Percentiles rank a stretch among this genome's conserved stretches.
Conservation (phyloP, 495 filamentous ascomycete species). For the Halenospora varia region DNA sequence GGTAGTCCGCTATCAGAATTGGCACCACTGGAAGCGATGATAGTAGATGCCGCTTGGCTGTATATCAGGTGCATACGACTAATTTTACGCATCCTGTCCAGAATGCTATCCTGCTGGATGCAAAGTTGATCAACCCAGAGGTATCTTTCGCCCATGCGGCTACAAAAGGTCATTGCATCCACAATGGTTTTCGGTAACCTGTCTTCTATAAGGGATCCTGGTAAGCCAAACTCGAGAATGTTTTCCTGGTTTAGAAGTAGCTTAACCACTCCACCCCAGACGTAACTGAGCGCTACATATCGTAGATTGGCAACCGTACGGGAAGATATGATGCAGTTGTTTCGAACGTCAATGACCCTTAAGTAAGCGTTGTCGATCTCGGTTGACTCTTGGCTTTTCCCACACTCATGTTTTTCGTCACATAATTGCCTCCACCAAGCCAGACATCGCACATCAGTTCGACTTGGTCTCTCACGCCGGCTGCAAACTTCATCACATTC, state of each 20-base stretch:
- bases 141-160: conserved; percentile 20
- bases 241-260: not conserved
- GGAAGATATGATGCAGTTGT: not conserved
- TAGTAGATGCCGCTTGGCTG: conserved; percentile 20
- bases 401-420: too few relatives aligned
- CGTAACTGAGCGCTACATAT: not conserved
- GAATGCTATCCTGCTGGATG: conserved; percentile 9
- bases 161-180: conserved; percentile 33
- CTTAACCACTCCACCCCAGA: not conserved
- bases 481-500: too few relatives aligned
- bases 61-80: conserved; percentile 27
- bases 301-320: not conserved
- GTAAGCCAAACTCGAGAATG: not conserved
- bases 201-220: not conserved
- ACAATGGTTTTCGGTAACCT: conserved; percentile 36
- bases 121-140: conserved; percentile 31
- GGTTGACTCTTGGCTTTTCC: too few relatives aligned
- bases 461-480: too few relatives aligned
- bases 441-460: too few relatives aligned
- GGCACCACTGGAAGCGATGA: conserved; percentile 22
- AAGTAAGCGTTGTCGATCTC: too few relatives aligned
- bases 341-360: not conserved
- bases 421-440: too few relatives aligned
- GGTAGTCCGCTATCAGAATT: conserved; percentile 22
- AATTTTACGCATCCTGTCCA: not conserved